phyloP scores from a whole-genome alignment of 805 yeast species.

The Candida sakaeoensis region DNA sequence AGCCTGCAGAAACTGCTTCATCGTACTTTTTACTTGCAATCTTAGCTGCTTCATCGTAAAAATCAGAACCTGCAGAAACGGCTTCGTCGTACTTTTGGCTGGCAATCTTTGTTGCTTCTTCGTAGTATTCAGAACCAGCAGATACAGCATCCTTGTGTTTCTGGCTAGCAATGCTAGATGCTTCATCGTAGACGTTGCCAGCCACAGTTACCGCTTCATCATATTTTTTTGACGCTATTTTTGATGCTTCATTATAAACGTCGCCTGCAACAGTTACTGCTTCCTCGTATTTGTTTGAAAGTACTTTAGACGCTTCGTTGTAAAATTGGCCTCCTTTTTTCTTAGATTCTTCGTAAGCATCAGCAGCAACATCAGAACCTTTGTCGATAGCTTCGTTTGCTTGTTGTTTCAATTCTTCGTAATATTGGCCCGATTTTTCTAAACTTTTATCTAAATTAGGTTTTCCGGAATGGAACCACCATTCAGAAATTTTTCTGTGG shows the following conservation, averaged over 20 bases:
- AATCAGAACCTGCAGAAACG: constrained; percentile 1
- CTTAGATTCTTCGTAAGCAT: constrained; percentile 5
- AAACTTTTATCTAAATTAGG: background rate
- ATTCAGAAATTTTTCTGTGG: constrained; percentile 5
- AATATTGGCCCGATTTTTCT: constrained; percentile 1
- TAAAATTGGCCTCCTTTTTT: constrained; percentile 9
- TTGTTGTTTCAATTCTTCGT: background rate
- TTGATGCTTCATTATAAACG: constrained; percentile 8
- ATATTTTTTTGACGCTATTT: constrained; percentile 5
- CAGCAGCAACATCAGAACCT: constrained; percentile 1
- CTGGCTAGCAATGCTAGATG: constrained; percentile 4
- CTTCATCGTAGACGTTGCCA: constrained; percentile 6
- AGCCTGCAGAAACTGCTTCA: constrained; percentile 4
- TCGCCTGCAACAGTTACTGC: constrained; percentile 5
- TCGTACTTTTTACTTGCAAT: constrained; percentile 3
- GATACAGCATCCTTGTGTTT: constrained; percentile 5
- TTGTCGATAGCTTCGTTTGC: constrained; percentile 3
- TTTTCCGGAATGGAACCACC: constrained; percentile 6
- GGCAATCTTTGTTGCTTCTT: constrained; percentile 1
- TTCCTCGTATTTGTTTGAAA: constrained; percentile 2
- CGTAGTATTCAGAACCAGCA: constrained; percentile 1
- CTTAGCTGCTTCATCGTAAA: constrained; percentile 4
- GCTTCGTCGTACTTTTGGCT: constrained; percentile 6
- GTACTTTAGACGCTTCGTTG: constrained; percentile 9
- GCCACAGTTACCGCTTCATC: constrained; percentile 6